Base-by-base conservation (phyloP, 768 basidiomycete species). In the Pisolithus marmoratus region DNA sequence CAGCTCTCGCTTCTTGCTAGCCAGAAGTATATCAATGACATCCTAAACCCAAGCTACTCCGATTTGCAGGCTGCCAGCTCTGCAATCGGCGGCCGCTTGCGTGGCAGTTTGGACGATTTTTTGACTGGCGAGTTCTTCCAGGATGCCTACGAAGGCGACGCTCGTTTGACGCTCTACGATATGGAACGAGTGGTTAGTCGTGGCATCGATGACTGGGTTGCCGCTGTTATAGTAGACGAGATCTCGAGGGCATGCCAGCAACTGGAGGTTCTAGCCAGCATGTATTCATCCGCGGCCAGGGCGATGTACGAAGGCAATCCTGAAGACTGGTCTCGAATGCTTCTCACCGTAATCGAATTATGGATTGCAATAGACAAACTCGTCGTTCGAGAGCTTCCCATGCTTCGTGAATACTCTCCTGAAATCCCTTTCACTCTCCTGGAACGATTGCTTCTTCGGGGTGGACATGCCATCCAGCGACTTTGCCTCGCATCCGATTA, bases 281-380 rank as follows among this genome's bases (percentile, higher is more conserved):
- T 55, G 7, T 71, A 75, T 44, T 58, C 60, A 5, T 49, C 54
- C 1, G 49, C 58, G 0, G 68, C 75, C 1, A 27, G 42, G 22
- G 26, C n/a, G 0, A 48, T 56, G 5, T 75, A 74, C 48, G 46
- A 48, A 11, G 51, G 56, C n/a, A 74, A 67, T 44, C 70, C 75
- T 8, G 74, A 78, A 51, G 54, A 63, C 41, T 46, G 60, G n/a
- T 74, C 74, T 0, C 48, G 69, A 2, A 72, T 77, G 66, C 55
- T 78, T 47, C 59, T 78, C 41, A 54, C 53, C 2, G 20, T 54
- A 9, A 38, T 54, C 4, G 69, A 74, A 19, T 60, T 79, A 14
- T 79, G 77, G 77, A 62, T 73, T 3, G 72, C 68, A 0, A 59
- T 77, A 9, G 77, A 79, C 55, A 64, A 53, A n/a, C 36, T 71